A percentile compares a stretch with the other conserved stretches of the same genome.
These are phyloP conservation scores for Phytophthora sp. DNA, from an alignment of 352 stramenopile species.

Conservation along the genomic window DNA sequence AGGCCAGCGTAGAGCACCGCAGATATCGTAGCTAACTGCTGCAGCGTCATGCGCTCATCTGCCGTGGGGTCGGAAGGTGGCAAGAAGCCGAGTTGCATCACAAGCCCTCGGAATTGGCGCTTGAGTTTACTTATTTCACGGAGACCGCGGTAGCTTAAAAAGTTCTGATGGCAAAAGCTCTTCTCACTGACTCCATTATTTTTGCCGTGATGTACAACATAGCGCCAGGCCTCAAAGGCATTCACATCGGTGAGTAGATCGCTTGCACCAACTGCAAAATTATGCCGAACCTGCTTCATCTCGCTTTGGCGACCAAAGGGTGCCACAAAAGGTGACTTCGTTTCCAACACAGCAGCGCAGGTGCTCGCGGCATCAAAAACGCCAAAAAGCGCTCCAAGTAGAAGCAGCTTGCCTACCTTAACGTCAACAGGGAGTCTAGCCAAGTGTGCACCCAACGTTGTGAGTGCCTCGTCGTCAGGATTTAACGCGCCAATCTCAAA, in stretches of 20 bases:
- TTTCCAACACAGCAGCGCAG: slow-evolving; percentile 77
- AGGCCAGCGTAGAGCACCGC: slow-evolving; percentile 84
- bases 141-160: slow-evolving; percentile 62
- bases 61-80: background rate
- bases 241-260: slow-evolving; percentile 84
- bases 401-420: slow-evolving; percentile 96
- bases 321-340: slow-evolving; percentile 83
- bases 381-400: slow-evolving; percentile 95
- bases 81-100: slow-evolving; percentile 74
- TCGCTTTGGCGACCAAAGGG: slow-evolving; percentile 73
- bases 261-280: slow-evolving; percentile 62
- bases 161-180: slow-evolving; percentile 75
- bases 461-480: slow-evolving; percentile 79
- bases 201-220: slow-evolving; percentile 28
- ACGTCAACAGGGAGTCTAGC: slow-evolving; percentile 96
- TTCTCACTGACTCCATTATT: slow-evolving; percentile 40
- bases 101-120: slow-evolving; percentile 72
- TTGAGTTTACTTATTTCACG: slow-evolving; percentile 77
- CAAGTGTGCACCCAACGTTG: slow-evolving; percentile 93
- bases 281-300: slow-evolving; percentile 66
- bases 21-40: slow-evolving; percentile 65
- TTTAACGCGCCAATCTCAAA: slow-evolving; percentile 89
- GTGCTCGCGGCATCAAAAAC: slow-evolving; percentile 81
- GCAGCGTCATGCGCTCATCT: slow-evolving; percentile 42
- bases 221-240: slow-evolving; percentile 71